A percentile compares a stretch with the other conserved stretches of the same genome.
Conservation (phyloP, 148 eudicot genomes). For the Hydrangea macrophylla region DNA sequence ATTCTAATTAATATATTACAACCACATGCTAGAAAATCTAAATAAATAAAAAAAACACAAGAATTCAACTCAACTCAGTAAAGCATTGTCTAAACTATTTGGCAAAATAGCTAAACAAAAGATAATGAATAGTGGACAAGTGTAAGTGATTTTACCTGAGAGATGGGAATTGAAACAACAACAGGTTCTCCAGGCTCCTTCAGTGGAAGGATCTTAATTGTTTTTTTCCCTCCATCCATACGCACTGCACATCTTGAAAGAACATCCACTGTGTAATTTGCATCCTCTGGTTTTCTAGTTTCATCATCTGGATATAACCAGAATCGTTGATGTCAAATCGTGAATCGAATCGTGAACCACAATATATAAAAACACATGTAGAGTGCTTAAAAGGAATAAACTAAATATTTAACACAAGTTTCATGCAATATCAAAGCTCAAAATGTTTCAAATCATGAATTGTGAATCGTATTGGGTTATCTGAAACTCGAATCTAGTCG, state of each 20-base stretch:
- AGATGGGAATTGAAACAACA: slow-evolving; percentile 78
- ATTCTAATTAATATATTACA: background rate
- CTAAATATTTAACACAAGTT: too few species aligned
- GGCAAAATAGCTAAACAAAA: background rate
- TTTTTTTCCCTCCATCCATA: slow-evolving; percentile 56
- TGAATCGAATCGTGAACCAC: too few species aligned
- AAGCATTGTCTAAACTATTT: slow-evolving; percentile 3
- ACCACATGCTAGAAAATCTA: background rate
- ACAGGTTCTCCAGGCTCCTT: slow-evolving; percentile 82
- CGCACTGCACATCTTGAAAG: slow-evolving; percentile 76
- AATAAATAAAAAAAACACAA: background rate
- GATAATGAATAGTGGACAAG: background rate
- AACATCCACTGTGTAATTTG: slow-evolving; percentile 73
- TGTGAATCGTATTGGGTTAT: too few species aligned
- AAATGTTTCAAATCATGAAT: too few species aligned
- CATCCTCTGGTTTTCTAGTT: slow-evolving; percentile 75
- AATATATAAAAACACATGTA: too few species aligned
- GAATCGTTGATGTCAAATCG: too few species aligned
- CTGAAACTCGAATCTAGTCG: too few species aligned
- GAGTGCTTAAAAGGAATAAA: too few species aligned
- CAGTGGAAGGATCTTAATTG: slow-evolving; percentile 64
- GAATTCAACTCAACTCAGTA: slow-evolving; percentile 3
- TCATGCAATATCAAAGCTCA: too few species aligned
- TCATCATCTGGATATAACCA: slow-evolving; percentile 57
- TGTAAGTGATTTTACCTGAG: slow-evolving; percentile 54